phyloP scores from a whole-genome alignment of 2,329 filamentous ascomycete species.

The Colletotrichum godetiae region DNA sequence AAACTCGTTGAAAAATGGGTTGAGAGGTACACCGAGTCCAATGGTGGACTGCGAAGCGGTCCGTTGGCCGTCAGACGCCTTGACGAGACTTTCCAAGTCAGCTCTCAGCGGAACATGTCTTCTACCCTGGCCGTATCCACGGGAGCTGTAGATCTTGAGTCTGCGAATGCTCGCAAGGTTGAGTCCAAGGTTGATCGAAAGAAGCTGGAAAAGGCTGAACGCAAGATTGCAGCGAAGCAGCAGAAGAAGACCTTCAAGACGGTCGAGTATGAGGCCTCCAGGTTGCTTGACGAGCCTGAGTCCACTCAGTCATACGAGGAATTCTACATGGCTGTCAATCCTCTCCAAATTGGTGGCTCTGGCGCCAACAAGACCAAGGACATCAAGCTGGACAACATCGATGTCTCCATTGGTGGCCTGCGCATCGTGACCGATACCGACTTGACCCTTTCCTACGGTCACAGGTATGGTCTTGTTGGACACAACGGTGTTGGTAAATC shows the following conservation, averaged over 20 bases:
- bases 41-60: slow-evolving; percentile 77
- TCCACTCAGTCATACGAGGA: slow-evolving; percentile 95
- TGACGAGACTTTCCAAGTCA: slow-evolving; percentile 95
- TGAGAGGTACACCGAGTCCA: slow-evolving; percentile 78
- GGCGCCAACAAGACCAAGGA: slow-evolving; percentile 94
- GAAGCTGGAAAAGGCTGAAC: slow-evolving; percentile 98
- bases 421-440: slow-evolving; percentile 93
- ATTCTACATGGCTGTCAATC: slow-evolving; percentile 99
- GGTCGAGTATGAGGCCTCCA: slow-evolving; percentile 96
- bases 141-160: slow-evolving; percentile 90
- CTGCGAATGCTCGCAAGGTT: slow-evolving; percentile 90
- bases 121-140: slow-evolving; percentile 91
- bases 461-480: slow-evolving; percentile 96
- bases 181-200: slow-evolving; percentile 98
- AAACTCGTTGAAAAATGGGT: slow-evolving; percentile 92
- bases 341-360: slow-evolving; percentile 83
- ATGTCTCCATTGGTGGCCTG: slow-evolving; percentile 89
- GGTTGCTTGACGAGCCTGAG: slow-evolving; percentile 84
- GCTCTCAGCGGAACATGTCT: slow-evolving; percentile 93
- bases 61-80: slow-evolving; percentile 85
- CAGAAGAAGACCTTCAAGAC: slow-evolving; percentile 99
- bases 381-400: slow-evolving; percentile 96
- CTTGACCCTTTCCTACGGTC: slow-evolving; percentile 89
- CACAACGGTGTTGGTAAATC: slow-evolving; percentile 99
- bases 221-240: slow-evolving; percentile 97